These are phyloP conservation scores for Sporothrix brasiliensis DNA, from an alignment of 2,329 filamentous ascomycete genomes.

Conservation along the genomic window DNA sequence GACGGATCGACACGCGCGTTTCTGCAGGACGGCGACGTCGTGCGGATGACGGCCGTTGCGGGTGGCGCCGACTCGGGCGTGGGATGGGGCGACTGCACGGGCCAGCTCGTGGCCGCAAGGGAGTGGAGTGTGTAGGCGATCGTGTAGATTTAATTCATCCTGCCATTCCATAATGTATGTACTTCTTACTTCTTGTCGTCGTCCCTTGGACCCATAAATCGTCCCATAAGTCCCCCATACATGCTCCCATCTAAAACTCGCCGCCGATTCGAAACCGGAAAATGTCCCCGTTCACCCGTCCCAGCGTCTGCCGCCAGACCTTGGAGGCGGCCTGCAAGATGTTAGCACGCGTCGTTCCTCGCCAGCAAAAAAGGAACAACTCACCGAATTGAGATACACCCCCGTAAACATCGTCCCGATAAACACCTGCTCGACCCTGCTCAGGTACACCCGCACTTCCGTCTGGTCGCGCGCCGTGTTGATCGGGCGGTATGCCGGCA, in stretches of 20 bases:
- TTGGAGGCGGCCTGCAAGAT: neutral
- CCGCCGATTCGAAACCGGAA: neutral
- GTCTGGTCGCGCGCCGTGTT: neutral
- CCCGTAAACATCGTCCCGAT: conserved; percentile 12
- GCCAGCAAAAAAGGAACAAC: neutral
- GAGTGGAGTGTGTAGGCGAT: neutral
- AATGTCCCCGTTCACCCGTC: neutral
- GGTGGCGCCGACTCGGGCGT: conserved; percentile 42
- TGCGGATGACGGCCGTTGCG: conserved; percentile 46
- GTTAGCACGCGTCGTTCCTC: neutral
- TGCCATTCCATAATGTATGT: neutral
- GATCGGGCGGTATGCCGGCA: conserved; percentile 7
- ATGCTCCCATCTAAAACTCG: neutral
- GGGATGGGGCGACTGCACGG: conserved; percentile 50
- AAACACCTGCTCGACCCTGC: conserved; percentile 1
- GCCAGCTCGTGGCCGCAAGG: neutral
- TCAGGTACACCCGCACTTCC: conserved; percentile 5
- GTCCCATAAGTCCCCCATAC: too few species aligned
- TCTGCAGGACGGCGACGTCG: conserved; percentile 51
- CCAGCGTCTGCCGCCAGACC: conserved; percentile 2
- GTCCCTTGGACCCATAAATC: too few species aligned
- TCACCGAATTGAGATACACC: neutral
- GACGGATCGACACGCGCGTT: conserved; percentile 49
- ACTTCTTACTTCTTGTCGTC: too few species aligned
- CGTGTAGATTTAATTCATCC: neutral